Conservation (phyloP, 2,329 filamentous ascomycete species). For the Escovopsis sp. region DNA sequence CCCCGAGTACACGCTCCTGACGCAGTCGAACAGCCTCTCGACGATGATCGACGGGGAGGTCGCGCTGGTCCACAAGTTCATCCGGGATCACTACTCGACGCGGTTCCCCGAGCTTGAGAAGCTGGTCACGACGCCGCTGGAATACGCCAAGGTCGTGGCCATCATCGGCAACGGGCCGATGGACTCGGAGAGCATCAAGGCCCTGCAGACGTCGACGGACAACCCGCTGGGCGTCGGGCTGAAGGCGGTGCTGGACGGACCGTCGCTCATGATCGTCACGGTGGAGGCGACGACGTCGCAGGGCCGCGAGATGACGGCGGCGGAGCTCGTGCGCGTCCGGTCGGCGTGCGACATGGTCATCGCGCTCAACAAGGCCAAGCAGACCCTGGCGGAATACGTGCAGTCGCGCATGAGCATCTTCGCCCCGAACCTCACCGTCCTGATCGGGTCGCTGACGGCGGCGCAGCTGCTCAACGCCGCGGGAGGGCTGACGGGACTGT, state of each 20-base stretch:
- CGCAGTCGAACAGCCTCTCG: conserved; percentile 76
- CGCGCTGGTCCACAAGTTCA: conserved; percentile 86
- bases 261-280: conserved; percentile 87
- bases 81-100: conserved; percentile 87
- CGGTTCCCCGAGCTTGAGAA: conserved; percentile 87
- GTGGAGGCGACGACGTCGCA: conserved; percentile 86
- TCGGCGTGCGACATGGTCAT: conserved; percentile 78
- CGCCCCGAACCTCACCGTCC: conserved; percentile 78
- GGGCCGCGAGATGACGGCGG: conserved; percentile 59
- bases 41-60: conserved; percentile 91
- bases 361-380: conserved; percentile 76
- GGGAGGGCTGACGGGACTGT: conserved; percentile 74
- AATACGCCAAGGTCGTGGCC: conserved; percentile 89
- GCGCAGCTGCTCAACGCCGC: conserved; percentile 93
- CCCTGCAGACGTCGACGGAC: conserved; percentile 58
- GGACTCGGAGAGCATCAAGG: conserved; percentile 66
- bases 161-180: conserved; percentile 88
- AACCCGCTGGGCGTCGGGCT: conserved; percentile 66
- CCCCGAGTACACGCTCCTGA: conserved; percentile 78
- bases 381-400: conserved; percentile 78
- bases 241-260: conserved; percentile 70
- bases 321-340: conserved; percentile 59
- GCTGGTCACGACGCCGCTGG: conserved; percentile 78
- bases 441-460: conserved; percentile 85
- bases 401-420: conserved; percentile 95